Percentiles rank a stretch among this genome's conserved stretches.
Evolutionary conservation across 768 basidiomycete species (phyloP).

Genomic region (Fomitopsis pulvina): DNA sequence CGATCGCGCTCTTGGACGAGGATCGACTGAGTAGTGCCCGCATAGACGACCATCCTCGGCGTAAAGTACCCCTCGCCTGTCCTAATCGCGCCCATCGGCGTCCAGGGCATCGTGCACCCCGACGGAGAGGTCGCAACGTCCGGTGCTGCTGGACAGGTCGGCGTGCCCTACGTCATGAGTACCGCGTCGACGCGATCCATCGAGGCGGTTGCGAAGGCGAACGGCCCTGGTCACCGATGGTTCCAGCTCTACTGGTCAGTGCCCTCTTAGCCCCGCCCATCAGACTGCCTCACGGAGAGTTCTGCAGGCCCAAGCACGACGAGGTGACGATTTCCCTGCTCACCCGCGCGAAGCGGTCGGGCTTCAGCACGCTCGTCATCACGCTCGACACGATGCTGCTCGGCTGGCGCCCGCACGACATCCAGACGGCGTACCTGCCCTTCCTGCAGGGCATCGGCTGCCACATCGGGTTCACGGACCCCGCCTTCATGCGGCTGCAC

Average conservation of each 20-base stretch:
- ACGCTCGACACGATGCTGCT: conserved; percentile 70
- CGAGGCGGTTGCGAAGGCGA: conserved; percentile 71
- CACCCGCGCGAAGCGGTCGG: conserved; percentile 54
- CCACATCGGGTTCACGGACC: conserved; percentile 67
- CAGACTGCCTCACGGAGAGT: neutral
- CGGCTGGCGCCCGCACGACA: conserved; percentile 75
- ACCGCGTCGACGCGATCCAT: conserved; percentile 68
- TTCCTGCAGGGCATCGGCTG: conserved; percentile 59
- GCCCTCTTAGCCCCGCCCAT: neutral
- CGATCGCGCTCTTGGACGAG: too few species aligned
- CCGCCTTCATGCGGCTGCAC: conserved; percentile 64
- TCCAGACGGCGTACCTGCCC: conserved; percentile 58
- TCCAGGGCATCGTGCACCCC: conserved; percentile 65
- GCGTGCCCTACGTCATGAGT: conserved; percentile 69
- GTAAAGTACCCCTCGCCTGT: conserved; percentile 55
- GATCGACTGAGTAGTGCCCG: too few species aligned
- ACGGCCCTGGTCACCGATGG: conserved; percentile 61
- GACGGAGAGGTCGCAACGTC: conserved; percentile 71
- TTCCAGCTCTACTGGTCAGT: conserved; percentile 76
- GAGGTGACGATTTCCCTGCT: conserved; percentile 62
- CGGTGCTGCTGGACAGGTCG: conserved; percentile 52
- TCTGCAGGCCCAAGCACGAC: conserved; percentile 51
- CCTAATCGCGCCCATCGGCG: conserved; percentile 69
- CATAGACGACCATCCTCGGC: conserved; percentile 66
- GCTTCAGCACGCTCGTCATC: conserved; percentile 68